Evolutionary conservation across 192 early-diverging fungal species (phyloP).

Genomic region (Fimicolochytrium jonesii): DNA sequence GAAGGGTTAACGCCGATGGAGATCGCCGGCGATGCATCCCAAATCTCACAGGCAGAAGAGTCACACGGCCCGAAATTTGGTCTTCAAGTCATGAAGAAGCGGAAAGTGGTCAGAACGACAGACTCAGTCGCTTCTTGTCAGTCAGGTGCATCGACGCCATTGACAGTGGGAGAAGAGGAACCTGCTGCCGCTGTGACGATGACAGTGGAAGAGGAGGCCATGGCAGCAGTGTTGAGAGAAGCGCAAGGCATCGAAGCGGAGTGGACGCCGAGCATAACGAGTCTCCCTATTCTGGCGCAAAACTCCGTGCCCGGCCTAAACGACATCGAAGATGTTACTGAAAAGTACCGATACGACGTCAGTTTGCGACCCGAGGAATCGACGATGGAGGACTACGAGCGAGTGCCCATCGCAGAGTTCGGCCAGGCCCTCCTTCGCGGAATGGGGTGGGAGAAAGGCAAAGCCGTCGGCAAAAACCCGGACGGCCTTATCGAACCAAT

Average conservation of each 20-base stretch:
- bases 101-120: slow-evolving; percentile 4
- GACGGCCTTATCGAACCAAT: slow-evolving; percentile 32
- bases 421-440: slow-evolving; percentile 81
- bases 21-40: too few relatives aligned
- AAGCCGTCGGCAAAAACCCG: slow-evolving; percentile 46
- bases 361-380: slow-evolving; percentile 55
- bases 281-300: slow-evolving; percentile 39
- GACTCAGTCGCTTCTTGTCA: neutral
- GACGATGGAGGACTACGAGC: slow-evolving; percentile 71
- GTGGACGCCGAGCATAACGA: neutral
- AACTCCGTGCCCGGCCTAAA: slow-evolving; percentile 43
- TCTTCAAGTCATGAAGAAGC: slow-evolving; percentile 30
- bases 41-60: too few relatives aligned
- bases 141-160: too few relatives aligned
- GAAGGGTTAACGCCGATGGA: neutral
- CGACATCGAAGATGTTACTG: slow-evolving; percentile 42
- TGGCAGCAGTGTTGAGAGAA: slow-evolving; percentile 22
- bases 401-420: slow-evolving; percentile 85
- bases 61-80: too few relatives aligned
- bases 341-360: slow-evolving; percentile 62
- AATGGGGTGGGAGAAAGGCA: slow-evolving; percentile 84
- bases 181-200: neutral
- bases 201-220: slow-evolving; percentile 29
- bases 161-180: too few relatives aligned
- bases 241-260: neutral